Evolutionary conservation across 148 eudicot genomes (phyloP), one percentile per base, ranked within the genome.

Genomic region (Drosera capensis): DNA sequence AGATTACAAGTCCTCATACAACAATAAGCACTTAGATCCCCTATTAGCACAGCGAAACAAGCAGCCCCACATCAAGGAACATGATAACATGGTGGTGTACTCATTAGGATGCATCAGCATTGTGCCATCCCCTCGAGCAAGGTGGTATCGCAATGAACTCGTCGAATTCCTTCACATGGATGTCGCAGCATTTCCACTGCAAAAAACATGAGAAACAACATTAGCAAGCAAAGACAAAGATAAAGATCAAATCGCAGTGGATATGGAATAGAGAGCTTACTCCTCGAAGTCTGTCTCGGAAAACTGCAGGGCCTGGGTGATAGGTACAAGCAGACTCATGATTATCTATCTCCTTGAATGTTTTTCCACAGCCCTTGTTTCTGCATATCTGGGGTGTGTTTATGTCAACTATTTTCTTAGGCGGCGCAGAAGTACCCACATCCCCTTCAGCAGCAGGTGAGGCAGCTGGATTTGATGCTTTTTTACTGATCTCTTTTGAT

Each of bases 131-230:
- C 66, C 72, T 79, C 22, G 86, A 24, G 70, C 96, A 88, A 25
- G 96, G 86, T 14, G 85, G 86, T 25, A 88, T 88, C 65, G 55
- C 58, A 78, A 83, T 77, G 68, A 88, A 88, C 75, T 88, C 94
- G n/a, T 88, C 96, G 19, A 88, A 88, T 55, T 88, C 96, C 67
- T 75, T 74, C 38, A 83, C 96, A 66, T 77, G 94, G 65, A 88
- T 51, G 55, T 88, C 82, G 48, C 96, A 88, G 45, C 96, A 88
- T 64, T 88, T 77, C 96, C 96, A 88, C 96, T 82, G 75, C 71
- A 71, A 45, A 23, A 54, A 25, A 54, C 45, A 43, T 54, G 51
- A 20, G 43, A 38, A 23, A 20, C 28, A 8, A 35, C 21, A 34
- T 44, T 3, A 23, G 15, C 35, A 51, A 40, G 2, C n/a, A 28